Evolutionary conservation across 208 protist species (phyloP), one percentile per base, ranked within the genome.

Genomic region (Trypanosoma theileri): DNA sequence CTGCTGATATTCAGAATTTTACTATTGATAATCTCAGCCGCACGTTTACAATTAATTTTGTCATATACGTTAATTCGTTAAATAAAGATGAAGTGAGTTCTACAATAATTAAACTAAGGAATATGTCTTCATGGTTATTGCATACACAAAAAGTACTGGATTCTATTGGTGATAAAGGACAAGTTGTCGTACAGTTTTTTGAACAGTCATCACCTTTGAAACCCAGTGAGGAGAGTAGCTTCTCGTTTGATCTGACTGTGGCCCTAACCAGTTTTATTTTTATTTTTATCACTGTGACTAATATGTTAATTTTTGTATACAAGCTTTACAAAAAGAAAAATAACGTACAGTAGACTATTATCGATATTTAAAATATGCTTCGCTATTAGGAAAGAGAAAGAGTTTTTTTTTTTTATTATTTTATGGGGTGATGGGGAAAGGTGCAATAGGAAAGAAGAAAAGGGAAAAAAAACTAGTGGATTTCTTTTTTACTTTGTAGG

Each of bases 281-380:
- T 50, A 46, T 66, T 52, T 64, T 51, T 28, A 50, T 57, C 69
- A 57, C 54, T 66, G 59, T 41, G 44, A 12, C 3, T n/a, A 0
- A 35, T 53, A 31, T 64, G 9, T n/a, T 40, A 53, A 24, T 51
- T 24, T 48, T 41, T 53, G 45, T 21, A 65, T 28, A 65, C 4
- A 28, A 1, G 31, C 3, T 16, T 10, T 45, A 41, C 22, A 59
- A 6, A 59, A 14, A 31, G 24, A 17, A 4, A 59, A 59, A 41
- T n/a, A 40, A 41, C 0, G 3, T 16, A 41, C 7, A 31, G 1
- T 21, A 59, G 41, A 6, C 55, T 31, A 17, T 59, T n/a, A n/a
- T 59, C 16, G 55, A 40, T 4, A 35, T 1, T 35, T 35, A 35
- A 8, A 6, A 35, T 35, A 6, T 35, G 28, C 1, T 35, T 35